Base-by-base conservation (phyloP, 352 stramenopile genomes). In the Globisporangium radiosum region DNA sequence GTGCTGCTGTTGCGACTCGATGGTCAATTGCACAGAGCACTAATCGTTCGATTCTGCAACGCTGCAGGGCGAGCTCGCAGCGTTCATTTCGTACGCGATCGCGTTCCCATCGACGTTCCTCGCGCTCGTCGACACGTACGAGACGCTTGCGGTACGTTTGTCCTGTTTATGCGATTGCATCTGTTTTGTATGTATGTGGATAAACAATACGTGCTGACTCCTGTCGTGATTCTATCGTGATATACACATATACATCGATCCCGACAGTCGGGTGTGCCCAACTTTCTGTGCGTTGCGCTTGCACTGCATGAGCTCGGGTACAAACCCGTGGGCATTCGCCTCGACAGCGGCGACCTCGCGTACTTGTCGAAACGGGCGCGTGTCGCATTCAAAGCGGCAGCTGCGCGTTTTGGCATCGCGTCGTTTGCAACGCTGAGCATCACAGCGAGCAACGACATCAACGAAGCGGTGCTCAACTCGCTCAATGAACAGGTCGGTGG, bases 371-470 rank as follows among this genome's bases (percentile, higher is more conserved):
- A 92, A 61, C 69, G 90, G 53, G 91, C 88, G 49, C 85, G 92
- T 25, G 73, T 71, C 15, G 70, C 74, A 37, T 92, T 95, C 52
- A 59, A 81, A 7, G 70, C 64, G 11, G 70, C 71, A 11, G 72
- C 70, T 0, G 73, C 89, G 51, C 66, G 62, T 33, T 94, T 86
- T 53, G 60, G 62, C 57, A 76, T 94, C 45, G 71, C 85, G n/a
- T 85, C 84, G 47, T 94, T 97, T 63, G 90, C 86, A 57, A 70
- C 72, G 25, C 63, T 92, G 45, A 92, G 76, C 63, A 98, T 99
- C 70, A 97, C 98, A 4, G 97, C 96, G 14, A 98, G 87, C 66
- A 99, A 99, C 78, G 97, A 99, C 74, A 99, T 99, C 76, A 99
- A 99, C 75, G 97, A 99, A 75, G 76, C 91, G 0, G 88, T 98